Percentiles rank a stretch among this genome's conserved stretches.
These are phyloP conservation scores for Evernia prunastri DNA, from an alignment of 495 filamentous ascomycete species.

Conservation along the genomic window DNA sequence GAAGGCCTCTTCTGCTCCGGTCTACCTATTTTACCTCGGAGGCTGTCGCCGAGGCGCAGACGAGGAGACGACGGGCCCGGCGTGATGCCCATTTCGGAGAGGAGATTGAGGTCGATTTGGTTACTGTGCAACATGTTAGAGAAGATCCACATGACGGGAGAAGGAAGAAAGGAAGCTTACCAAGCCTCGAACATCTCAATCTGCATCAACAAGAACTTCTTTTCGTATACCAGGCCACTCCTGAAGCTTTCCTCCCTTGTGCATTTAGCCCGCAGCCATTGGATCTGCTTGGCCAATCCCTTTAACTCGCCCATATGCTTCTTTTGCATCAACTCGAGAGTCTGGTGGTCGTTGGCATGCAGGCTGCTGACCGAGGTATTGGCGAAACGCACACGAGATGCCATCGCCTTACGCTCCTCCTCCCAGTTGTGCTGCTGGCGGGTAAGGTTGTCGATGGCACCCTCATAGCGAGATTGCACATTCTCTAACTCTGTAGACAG, in stretches of 20 bases:
- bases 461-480: conserved; percentile 48
- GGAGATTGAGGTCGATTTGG: conserved; percentile 78
- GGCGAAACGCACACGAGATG: conserved; percentile 39
- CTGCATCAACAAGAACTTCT: conserved; percentile 71
- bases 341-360: conserved; percentile 26
- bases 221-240: conserved; percentile 67
- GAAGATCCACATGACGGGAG: conserved; percentile 16
- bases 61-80: conserved; percentile 33
- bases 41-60: conserved; percentile 17
- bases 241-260: conserved; percentile 75
- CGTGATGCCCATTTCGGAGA: conserved; percentile 69
- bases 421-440: conserved; percentile 41
- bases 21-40: conserved; percentile 24
- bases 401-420: conserved; percentile 40
- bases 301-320: conserved; percentile 73
- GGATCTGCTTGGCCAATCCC: conserved; percentile 79
- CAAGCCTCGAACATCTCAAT: conserved; percentile 76
- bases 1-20: conserved; percentile 35
- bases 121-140: conserved; percentile 54
- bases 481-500: conserved; percentile 48
- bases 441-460: conserved; percentile 42
- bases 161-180: conserved; percentile 49
- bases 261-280: conserved; percentile 75
- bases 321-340: conserved; percentile 44
- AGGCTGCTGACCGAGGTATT: conserved; percentile 34